A percentile compares a stretch with the other conserved stretches of the same genome.
Evolutionary conservation across 805 yeast species (phyloP).

Genomic region (Monosporozyma aerobia): DNA sequence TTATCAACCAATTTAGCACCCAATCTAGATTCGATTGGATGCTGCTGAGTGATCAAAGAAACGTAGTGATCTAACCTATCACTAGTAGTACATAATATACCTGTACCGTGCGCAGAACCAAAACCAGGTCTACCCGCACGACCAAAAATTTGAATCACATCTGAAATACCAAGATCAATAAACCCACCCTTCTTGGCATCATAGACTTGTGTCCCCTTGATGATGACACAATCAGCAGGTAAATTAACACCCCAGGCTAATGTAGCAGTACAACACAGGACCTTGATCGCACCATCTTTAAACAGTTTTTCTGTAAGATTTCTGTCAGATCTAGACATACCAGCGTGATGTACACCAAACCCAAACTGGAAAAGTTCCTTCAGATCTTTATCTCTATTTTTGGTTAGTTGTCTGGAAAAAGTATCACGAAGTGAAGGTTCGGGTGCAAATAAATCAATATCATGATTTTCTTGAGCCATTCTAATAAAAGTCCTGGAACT

Average conservation of each 20-base stretch:
- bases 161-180: constrained; percentile 88
- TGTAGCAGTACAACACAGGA: constrained; percentile 91
- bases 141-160: constrained; percentile 95
- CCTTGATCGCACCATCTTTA: constrained; percentile 74
- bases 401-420: constrained; percentile 55
- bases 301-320: constrained; percentile 85
- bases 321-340: constrained; percentile 86
- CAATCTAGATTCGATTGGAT: constrained; percentile 86
- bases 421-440: constrained; percentile 23
- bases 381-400: constrained; percentile 68
- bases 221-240: constrained; percentile 95
- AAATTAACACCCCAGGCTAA: constrained; percentile 99
- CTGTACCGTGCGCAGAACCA: constrained; percentile 78
- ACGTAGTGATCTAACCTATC: constrained; percentile 83
- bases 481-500: constrained; percentile 66
- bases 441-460: constrained; percentile 36
- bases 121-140: constrained; percentile 99
- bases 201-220: constrained; percentile 94
- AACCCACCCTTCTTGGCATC: constrained; percentile 93
- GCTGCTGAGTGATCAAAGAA: constrained; percentile 84
- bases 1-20: constrained; percentile 78
- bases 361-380: constrained; percentile 74
- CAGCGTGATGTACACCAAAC: constrained; percentile 95
- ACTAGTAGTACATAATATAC: constrained; percentile 74
- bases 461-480: constrained; percentile 56